A percentile compares a stretch with the other conserved stretches of the same genome.
These are phyloP conservation scores for Schoenoplectus triqueter DNA, from an alignment of 202 grass and related monocot genomes.

Conservation along the genomic window DNA sequence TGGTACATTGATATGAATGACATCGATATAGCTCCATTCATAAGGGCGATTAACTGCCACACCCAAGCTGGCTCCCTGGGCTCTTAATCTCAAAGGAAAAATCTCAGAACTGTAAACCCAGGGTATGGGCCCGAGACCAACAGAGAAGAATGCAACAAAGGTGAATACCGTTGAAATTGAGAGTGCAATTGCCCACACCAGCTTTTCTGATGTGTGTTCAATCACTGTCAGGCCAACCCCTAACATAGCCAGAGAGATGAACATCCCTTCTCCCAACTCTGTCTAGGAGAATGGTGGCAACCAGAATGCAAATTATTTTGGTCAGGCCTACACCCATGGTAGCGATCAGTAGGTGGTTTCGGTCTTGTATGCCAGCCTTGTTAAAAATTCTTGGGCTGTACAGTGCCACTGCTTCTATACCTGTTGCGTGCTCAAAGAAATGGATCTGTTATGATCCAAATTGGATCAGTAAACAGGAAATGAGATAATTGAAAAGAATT, in stretches of 20 bases:
- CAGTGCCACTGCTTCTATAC: slow-evolving; percentile 73
- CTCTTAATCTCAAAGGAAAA: slow-evolving; percentile 58
- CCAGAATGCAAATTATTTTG: slow-evolving; percentile 55
- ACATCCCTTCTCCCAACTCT: slow-evolving; percentile 61
- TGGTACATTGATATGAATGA: slow-evolving; percentile 72
- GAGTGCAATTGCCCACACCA: slow-evolving; percentile 57
- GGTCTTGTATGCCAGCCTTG: slow-evolving; percentile 47
- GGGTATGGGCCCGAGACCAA: slow-evolving; percentile 62
- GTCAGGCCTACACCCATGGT: slow-evolving; percentile 56
- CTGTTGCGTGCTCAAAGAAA: slow-evolving; percentile 82
- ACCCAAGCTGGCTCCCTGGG: slow-evolving; percentile 55
- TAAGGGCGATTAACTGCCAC: slow-evolving; percentile 60
- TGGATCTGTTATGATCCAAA: slow-evolving; percentile 29
- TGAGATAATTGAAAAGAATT: no score
- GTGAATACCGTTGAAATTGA: slow-evolving; percentile 53
- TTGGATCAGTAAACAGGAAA: no score
- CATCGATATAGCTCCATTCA: slow-evolving; percentile 64
- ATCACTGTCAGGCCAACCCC: slow-evolving; percentile 60
- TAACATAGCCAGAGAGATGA: slow-evolving; percentile 48
- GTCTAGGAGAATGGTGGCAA: slow-evolving; percentile 59
- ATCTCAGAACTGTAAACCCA: slow-evolving; percentile 75
- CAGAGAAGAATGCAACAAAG: slow-evolving; percentile 63
- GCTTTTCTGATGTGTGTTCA: slow-evolving; percentile 34
- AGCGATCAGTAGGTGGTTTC: slow-evolving; percentile 43
- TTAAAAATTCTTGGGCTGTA: slow-evolving; percentile 77